A percentile compares a stretch with the other conserved stretches of the same genome.
phyloP scores from a whole-genome alignment of 768 basidiomycete species.

The Pisolithus tinctorius region DNA sequence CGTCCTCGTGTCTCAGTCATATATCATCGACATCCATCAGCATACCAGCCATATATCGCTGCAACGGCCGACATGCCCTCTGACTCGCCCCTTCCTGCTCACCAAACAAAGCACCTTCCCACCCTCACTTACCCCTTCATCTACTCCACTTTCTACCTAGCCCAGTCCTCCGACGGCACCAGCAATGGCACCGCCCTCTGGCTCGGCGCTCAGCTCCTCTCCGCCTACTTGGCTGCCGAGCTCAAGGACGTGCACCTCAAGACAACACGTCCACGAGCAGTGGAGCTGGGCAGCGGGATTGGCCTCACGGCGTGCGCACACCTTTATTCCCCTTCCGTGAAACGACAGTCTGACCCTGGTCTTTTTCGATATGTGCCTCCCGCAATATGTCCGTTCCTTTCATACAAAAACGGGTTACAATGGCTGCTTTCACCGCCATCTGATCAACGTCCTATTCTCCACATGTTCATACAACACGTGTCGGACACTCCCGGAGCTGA shows the following conservation, averaged over 20 bases:
- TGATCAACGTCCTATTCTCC: background rate
- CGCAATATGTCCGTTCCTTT: background rate
- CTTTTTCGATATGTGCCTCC: background rate
- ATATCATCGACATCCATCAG: background rate
- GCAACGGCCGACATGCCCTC: background rate
- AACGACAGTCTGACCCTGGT: background rate
- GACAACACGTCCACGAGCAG: slow-evolving; percentile 33
- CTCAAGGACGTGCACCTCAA: slow-evolving; percentile 17
- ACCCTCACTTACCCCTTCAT: slow-evolving; percentile 41
- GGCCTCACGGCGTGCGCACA: slow-evolving; percentile 66
- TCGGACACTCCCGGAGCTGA: background rate
- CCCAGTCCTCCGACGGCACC: slow-evolving; percentile 51
- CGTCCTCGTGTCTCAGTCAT: slow-evolving; percentile 3
- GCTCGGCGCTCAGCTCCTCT: slow-evolving; percentile 75
- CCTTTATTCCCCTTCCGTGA: background rate
- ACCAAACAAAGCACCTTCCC: slow-evolving; percentile 57
- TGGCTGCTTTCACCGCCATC: background rate
- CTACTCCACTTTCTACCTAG: slow-evolving; percentile 36
- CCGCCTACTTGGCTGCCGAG: slow-evolving; percentile 47
- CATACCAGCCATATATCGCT: background rate
- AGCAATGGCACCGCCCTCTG: slow-evolving; percentile 82
- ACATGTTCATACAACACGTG: background rate
- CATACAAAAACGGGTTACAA: background rate
- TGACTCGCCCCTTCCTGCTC: slow-evolving; percentile 37
- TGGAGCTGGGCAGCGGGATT: slow-evolving; percentile 81